phyloP scores from a whole-genome alignment of 805 yeast genomes.

The Yamadazyma laniorum region DNA sequence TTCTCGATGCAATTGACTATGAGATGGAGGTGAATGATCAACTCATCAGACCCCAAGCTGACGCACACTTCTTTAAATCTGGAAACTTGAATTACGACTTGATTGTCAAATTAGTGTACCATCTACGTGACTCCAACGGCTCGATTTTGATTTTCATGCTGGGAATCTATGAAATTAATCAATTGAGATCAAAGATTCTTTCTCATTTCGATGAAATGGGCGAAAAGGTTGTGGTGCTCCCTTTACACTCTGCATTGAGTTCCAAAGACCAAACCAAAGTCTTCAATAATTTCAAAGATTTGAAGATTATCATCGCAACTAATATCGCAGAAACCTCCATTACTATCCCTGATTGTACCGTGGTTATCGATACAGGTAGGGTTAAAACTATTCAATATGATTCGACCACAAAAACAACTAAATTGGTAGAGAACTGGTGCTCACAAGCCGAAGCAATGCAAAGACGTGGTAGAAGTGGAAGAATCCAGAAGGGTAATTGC shows the following conservation, averaged over 20 bases:
- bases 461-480: constrained; percentile 97
- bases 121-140: constrained; percentile 44
- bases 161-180: constrained; percentile 84
- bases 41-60: constrained; percentile 54
- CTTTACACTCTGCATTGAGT: constrained; percentile 84
- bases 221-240: constrained; percentile 46
- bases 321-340: constrained; percentile 97
- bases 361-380: constrained; percentile 83
- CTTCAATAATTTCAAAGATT: constrained; percentile 54
- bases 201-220: constrained; percentile 10
- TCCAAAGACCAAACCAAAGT: constrained; percentile 81
- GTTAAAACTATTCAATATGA: constrained; percentile 78
- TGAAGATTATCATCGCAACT: constrained; percentile 86
- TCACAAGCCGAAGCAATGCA: constrained; percentile 88
- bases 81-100: constrained; percentile 78
- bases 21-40: constrained; percentile 45
- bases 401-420: constrained; percentile 62
- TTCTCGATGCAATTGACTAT: constrained; percentile 58
- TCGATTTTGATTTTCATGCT: constrained; percentile 85
- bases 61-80: constrained; percentile 59
- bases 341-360: constrained; percentile 93
- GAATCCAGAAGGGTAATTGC: constrained; percentile 80
- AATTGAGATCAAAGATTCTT: constrained; percentile 25
- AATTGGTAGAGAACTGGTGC: constrained; percentile 77
- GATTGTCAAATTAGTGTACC: constrained; percentile 45